A percentile compares a stretch with the other conserved stretches of the same genome.
These are phyloP conservation scores for Dunaliella primolecta DNA, from an alignment of 139 green algal species.

Conservation along the genomic window DNA sequence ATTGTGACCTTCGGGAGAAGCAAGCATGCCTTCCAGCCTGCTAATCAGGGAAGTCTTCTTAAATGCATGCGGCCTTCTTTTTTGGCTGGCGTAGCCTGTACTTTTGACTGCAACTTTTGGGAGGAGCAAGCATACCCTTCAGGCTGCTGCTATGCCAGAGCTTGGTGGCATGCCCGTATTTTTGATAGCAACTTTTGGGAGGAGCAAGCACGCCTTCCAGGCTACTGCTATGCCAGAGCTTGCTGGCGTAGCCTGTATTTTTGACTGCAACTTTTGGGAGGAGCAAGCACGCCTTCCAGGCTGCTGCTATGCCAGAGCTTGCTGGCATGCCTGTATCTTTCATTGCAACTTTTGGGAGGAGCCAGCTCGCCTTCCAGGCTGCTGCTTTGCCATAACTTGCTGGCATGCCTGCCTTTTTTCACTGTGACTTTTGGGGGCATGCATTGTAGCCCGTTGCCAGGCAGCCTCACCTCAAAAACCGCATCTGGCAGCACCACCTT, in stretches of 20 bases:
- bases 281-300: no score
- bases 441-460: background rate
- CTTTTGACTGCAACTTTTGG: background rate
- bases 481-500: slow-evolving; percentile 11
- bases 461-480: slow-evolving; percentile 21
- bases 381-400: background rate
- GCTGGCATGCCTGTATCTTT: background rate
- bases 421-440: background rate
- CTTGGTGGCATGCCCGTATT: no score
- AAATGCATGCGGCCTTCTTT: no score
- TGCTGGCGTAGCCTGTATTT: background rate
- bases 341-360: background rate
- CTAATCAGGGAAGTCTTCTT: no score
- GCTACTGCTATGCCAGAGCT: no score
- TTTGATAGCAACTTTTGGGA: no score
- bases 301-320: background rate
- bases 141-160: no score
- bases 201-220: no score
- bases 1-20: no score
- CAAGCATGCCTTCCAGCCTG: no score
- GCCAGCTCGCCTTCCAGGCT: no score
- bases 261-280: slow-evolving; percentile 1
- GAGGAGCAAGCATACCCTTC: no score
- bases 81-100: background rate
- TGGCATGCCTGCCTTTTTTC: background rate